phyloP scores from a whole-genome alignment of 306 rosid genomes.

The Ammopiptanthus mongolicus region DNA sequence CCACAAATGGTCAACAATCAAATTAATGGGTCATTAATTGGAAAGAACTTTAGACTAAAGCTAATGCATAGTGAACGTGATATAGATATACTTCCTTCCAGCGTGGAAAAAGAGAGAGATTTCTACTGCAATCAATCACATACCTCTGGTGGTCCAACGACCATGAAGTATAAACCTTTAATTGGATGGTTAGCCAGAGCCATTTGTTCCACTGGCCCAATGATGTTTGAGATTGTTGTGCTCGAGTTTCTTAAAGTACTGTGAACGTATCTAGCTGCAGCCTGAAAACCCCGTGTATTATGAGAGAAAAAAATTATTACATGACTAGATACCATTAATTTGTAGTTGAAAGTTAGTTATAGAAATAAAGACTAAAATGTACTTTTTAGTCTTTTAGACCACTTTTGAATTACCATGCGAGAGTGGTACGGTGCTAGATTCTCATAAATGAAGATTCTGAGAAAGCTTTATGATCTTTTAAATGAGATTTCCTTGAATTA shows the following conservation, averaged over 20 bases:
- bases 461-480: too few species aligned
- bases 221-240: constrained; percentile 35
- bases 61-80: not conserved
- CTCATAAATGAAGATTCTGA: too few species aligned
- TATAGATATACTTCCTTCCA: not conserved
- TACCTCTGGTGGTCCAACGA: constrained; percentile 52
- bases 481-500: too few species aligned
- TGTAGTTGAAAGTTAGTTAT: not conserved
- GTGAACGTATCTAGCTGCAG: constrained; percentile 31
- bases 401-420: too few species aligned
- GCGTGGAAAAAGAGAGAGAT: not conserved
- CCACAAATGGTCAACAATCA: not conserved
- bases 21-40: not conserved
- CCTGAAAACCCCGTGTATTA: constrained; percentile 19
- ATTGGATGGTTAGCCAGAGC: constrained; percentile 35
- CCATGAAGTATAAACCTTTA: constrained; percentile 42
- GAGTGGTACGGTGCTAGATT: too few species aligned
- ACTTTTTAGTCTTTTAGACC: not conserved
- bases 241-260: constrained; percentile 41
- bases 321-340: not conserved
- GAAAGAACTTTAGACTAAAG: not conserved
- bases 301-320: not conserved
- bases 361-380: not conserved
- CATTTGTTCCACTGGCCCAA: constrained; percentile 53
- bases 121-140: not conserved